These are phyloP conservation scores for Camellia japonica DNA, from an alignment of 148 eudicot species.

Conservation along the genomic window DNA sequence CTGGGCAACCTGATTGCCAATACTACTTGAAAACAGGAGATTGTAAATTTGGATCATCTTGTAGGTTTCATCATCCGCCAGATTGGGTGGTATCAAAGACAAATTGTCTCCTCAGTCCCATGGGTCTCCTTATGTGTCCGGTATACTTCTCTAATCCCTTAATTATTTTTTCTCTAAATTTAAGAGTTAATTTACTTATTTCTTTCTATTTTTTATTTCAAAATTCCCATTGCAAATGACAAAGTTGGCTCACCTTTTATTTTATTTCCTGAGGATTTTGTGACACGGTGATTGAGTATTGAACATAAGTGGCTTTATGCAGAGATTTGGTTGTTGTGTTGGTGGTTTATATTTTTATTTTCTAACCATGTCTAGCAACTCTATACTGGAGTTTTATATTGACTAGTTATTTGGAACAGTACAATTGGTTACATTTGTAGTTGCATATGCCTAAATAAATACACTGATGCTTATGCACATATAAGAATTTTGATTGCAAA, in stretches of 20 bases:
- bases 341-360: too few relatives aligned
- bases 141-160: slow-evolving; percentile 41
- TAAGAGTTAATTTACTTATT: neutral
- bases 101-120: slow-evolving; percentile 56
- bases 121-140: slow-evolving; percentile 88
- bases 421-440: neutral
- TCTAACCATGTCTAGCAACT: neutral
- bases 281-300: too few relatives aligned
- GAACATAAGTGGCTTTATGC: too few relatives aligned
- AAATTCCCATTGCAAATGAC: too few relatives aligned
- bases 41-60: slow-evolving; percentile 84
- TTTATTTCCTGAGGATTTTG: neutral
- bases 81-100: slow-evolving; percentile 48
- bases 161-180: neutral
- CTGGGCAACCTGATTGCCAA: slow-evolving; percentile 60
- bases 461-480: neutral
- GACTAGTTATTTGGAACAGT: neutral
- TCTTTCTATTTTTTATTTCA: neutral
- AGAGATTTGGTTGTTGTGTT: too few relatives aligned
- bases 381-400: neutral
- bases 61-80: slow-evolving; percentile 95
- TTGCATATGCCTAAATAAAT: neutral
- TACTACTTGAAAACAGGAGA: slow-evolving; percentile 98
- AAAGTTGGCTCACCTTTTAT: neutral
- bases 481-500: neutral